Evolutionary conservation across 108 stramenopile genomes (phyloP), one percentile per base, ranked within the genome.

Genomic region (Nitzschia sp.): DNA sequence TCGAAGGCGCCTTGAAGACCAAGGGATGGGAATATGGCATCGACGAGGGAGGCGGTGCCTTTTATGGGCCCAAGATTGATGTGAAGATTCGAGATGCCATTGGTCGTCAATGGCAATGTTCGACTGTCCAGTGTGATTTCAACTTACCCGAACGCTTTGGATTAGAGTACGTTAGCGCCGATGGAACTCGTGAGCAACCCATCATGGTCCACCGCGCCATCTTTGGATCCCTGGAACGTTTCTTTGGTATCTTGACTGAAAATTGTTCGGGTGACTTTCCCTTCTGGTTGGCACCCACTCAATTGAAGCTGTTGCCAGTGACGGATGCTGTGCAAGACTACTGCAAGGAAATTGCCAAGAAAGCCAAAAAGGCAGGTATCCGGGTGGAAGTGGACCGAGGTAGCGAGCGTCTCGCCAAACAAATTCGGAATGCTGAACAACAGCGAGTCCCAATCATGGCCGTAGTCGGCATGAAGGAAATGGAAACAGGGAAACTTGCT

Each of bases 11-110:
- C 15, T 79, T 97, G 45, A 80, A 94, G 48, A 75, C 77, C 55
- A 95, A 97, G 68, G 95, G 93, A 11, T 98, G 98, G 98, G 76
- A 81, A 11, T 97, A 97, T 61, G 81, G 82, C 27, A 76, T 96
- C 27, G 96, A 98, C 75, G 98, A 98, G 75, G 98, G 96, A 19
- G 98, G 96, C 22, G 98, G 98, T 71, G 98, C 98, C 16, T 98
- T 98, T 61, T 98, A 98, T 63, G 98, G 98, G 1, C 98, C 98
- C 45, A 98, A 98, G 79, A 98, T 98, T 78, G 98, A 98, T 80
- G 65, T 98, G 45, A 98, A 98, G 85, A 98, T 98, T 63, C 84
- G 91, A 52, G 98, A 98, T 77, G 98, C 98, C 26, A 97, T 98
- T 75, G 98, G 98, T 35, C 87, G 98, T 25, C 86, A 88, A 52